phyloP scores from a whole-genome alignment of 177 flowering plant genomes.

The Telopea speciosissima region DNA sequence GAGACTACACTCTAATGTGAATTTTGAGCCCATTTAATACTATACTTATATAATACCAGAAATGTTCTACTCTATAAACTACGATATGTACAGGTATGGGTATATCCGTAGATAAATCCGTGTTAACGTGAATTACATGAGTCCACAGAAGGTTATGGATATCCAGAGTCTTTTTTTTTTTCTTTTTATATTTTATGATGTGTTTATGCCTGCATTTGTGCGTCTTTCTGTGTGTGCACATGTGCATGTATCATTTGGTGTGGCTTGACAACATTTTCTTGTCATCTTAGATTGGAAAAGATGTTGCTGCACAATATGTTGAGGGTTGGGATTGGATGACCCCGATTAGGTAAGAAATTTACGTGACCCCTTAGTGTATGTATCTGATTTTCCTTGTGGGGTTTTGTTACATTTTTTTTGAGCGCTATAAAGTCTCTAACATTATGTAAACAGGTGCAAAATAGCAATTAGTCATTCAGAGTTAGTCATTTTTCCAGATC shows the following conservation, averaged over 20 bases:
- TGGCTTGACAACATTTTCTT: neutral
- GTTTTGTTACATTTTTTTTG: no score
- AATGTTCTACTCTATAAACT: neutral
- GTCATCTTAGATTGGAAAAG: slow-evolving; percentile 83
- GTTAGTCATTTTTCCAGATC: no score
- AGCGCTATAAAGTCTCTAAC: no score
- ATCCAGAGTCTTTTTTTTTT: no score
- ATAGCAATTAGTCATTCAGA: no score
- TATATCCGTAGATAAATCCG: neutral
- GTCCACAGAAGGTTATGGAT: neutral
- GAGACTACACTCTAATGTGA: no score
- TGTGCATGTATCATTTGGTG: neutral
- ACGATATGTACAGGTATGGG: neutral
- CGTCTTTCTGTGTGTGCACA: no score
- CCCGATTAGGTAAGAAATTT: slow-evolving; percentile 67
- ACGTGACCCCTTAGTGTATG: neutral
- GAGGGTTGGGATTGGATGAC: slow-evolving; percentile 99
- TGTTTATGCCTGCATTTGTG: neutral
- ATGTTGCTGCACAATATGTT: slow-evolving; percentile 96
- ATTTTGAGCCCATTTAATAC: neutral
- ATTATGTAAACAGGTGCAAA: no score
- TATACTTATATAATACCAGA: neutral
- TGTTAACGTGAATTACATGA: neutral
- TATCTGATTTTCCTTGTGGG: slow-evolving; percentile 4
- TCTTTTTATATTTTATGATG: no score